Evolutionary conservation across 805 yeast genomes (phyloP).

Genomic region (Suhomyces xylopsoci): DNA sequence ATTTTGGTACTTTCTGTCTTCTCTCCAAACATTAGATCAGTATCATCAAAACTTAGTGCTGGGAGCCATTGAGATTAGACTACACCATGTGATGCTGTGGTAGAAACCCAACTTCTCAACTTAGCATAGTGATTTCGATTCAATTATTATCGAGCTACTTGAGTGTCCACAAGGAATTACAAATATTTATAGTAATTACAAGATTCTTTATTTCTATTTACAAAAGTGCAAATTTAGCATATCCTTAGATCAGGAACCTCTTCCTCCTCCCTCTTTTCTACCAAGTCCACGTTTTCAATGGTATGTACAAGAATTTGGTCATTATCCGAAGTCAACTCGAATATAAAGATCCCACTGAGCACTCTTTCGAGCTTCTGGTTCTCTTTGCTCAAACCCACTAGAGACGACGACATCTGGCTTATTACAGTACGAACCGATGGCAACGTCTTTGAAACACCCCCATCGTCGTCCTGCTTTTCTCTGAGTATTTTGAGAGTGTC

Average conservation of each 20-base stretch:
- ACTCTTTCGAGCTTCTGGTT: conserved; percentile 36
- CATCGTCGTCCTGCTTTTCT: conserved; percentile 1
- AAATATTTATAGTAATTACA: too few relatives aligned
- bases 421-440: conserved; percentile 23
- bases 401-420: conserved; percentile 28
- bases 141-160: background rate
- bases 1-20: too few relatives aligned
- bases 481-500: conserved; percentile 23
- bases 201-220: background rate
- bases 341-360: conserved; percentile 57
- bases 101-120: too few relatives aligned
- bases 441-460: conserved; percentile 6
- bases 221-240: conserved; percentile 15
- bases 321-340: conserved; percentile 59
- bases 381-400: conserved; percentile 30
- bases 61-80: too few relatives aligned
- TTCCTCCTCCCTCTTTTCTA: conserved; percentile 40
- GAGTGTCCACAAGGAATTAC: background rate
- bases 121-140: too few relatives aligned
- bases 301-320: conserved; percentile 59
- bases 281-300: conserved; percentile 60
- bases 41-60: too few relatives aligned
- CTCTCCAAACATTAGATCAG: too few relatives aligned
- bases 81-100: too few relatives aligned
- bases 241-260: conserved; percentile 23